Conservation (phyloP, 2,329 filamentous ascomycete genomes). For the Diplodia seriata region DNA sequence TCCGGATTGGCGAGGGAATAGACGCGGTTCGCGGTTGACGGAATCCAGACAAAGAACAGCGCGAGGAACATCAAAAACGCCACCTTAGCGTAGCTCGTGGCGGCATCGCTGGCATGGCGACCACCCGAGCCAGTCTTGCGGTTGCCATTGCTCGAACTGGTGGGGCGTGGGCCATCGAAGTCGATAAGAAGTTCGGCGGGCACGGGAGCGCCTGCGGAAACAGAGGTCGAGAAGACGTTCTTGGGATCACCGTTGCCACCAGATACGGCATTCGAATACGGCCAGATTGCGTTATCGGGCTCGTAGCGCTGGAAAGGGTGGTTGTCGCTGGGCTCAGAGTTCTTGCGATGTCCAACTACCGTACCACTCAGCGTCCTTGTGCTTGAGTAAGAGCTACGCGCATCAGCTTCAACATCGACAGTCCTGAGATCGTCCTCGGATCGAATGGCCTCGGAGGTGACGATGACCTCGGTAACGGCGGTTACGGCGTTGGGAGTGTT, state of each 20-base stretch:
- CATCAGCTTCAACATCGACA: constrained; percentile 36
- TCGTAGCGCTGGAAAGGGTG: constrained; percentile 3
- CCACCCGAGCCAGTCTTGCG: constrained; percentile 3
- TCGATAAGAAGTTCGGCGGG: constrained; percentile 18
- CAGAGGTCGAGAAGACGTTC: constrained; percentile 21
- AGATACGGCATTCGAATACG: constrained; percentile 17
- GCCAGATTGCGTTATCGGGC: constrained; percentile 10
- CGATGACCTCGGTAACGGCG: constrained; percentile 67
- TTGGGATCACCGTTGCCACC: constrained; percentile 12
- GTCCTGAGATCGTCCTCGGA: constrained; percentile 50
- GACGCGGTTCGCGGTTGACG: constrained; percentile 79
- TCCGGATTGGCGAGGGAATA: constrained; percentile 69
- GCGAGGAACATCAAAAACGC: constrained; percentile 75
- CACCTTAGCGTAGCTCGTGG: constrained; percentile 74
- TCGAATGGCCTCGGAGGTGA: constrained; percentile 50
- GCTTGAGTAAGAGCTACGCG: constrained; percentile 44
- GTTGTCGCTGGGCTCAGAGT: not conserved
- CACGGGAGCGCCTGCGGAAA: constrained; percentile 19
- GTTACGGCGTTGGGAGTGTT: constrained; percentile 54
- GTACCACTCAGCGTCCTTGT: constrained; percentile 36
- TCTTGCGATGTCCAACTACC: not conserved
- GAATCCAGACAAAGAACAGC: constrained; percentile 74
- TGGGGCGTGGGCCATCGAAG: constrained; percentile 20
- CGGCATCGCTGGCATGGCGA: constrained; percentile 50
- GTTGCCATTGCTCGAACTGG: not conserved